Base-by-base conservation (phyloP, 257 asterid species). In the Handroanthus guayacan region DNA sequence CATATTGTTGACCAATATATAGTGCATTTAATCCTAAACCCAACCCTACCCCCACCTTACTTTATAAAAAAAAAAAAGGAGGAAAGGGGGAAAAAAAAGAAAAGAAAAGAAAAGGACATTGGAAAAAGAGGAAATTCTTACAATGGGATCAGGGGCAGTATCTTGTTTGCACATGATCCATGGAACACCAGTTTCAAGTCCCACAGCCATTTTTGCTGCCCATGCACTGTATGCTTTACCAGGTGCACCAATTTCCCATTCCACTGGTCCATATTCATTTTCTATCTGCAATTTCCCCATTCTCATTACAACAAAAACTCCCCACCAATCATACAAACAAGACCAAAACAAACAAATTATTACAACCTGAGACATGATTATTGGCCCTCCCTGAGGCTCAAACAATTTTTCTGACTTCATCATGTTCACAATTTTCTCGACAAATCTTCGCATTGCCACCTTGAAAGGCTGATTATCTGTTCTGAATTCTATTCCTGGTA, bases 111-210 rank as follows among this genome's bases (percentile, higher is more conserved):
- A 11, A 62, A 61, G 9, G 13, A 5, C 31, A 9, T 38, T 14
- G 8, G 62, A 50, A 66, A 36, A 55, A 39, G 6, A 4, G 36
- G 37, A 69, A 74, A 61, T 70, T 67, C 78, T 76, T 82, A 95
- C 99, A 16, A 92, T 88, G 41, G 97, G 94, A 82, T 90, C 96
- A 14, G 98, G 99, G 60, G 97, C 98, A n/a, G 92, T 89, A 41
- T 91, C 93, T 85, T 92, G 99, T 67, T 93, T 95, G 86, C 99
- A 95, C 98, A 95, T 95, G 74, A 92, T 87, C 99, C 99, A 95
- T 5, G 99, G 99, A 18, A 92, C 99, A 37, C 97, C 98, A 20
- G 98, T 95, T 36, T 88, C 67, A 66, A 85, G 92, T 58, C 86
- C 88, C 36, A 89, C 93, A 48, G 99, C 98, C 98, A 95, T 86